Evolutionary conservation across 2,329 filamentous ascomycete genomes (phyloP).

Genomic region (Pseudocercospora fuligena): DNA sequence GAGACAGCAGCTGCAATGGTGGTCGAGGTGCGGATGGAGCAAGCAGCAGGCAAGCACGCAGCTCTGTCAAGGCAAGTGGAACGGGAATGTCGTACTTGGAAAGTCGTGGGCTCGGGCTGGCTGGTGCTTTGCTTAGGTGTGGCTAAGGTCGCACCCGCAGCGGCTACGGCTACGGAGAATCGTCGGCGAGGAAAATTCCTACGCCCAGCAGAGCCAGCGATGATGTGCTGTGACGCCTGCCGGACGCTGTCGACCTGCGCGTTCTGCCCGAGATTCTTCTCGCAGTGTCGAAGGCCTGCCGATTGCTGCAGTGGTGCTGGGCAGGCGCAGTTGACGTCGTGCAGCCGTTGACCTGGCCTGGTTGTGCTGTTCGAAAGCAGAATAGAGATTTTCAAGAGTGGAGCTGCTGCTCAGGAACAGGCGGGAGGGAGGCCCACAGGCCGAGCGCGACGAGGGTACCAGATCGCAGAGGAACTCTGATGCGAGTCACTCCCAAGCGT

Average conservation of each 20-base stretch:
- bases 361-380: not conserved
- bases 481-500: conserved; percentile 1
- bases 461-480: not conserved
- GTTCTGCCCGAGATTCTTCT: not conserved
- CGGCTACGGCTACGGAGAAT: not conserved
- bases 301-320: not conserved
- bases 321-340: not conserved
- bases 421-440: not conserved
- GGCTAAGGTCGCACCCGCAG: not conserved
- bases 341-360: not conserved
- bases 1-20: not conserved
- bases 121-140: not conserved
- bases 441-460: not conserved
- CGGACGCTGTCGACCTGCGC: not conserved
- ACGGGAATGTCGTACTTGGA: not conserved
- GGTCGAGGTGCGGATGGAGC: not conserved
- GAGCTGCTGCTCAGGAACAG: not conserved
- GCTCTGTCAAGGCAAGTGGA: not conserved
- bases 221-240: not conserved
- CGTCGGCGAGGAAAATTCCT: not conserved
- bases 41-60: not conserved
- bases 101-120: not conserved
- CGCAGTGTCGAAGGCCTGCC: not conserved
- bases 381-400: not conserved
- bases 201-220: not conserved